Base-by-base conservation (phyloP, 2,329 filamentous ascomycete genomes). In the Ilyonectria destructans region DNA sequence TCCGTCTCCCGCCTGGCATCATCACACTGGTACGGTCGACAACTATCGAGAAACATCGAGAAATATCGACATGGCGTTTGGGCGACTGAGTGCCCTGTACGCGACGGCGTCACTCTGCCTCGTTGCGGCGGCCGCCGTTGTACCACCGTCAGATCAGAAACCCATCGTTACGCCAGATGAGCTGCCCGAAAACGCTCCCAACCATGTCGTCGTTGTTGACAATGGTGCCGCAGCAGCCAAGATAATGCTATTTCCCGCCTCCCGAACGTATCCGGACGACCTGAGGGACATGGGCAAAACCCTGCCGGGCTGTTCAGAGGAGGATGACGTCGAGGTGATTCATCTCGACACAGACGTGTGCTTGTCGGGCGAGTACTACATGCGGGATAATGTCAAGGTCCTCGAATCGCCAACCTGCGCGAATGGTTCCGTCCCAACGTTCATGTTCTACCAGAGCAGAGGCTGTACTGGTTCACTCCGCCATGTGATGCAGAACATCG, bases 211-310 rank as follows among this genome's bases (percentile, higher is more conserved):
- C 17, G 19, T 6, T n/a, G 8, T 21, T 17, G 19, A 57, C 17
- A 19, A 17, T 17, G 6, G 6, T 3, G 29, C 52, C 26, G 40
- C 19, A 40, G 17, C 12, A 8, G 60, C 60, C 12, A 57, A 57
- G 9, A 63, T 63, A 2, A 52, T 40, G 19, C 52, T 63, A 31
- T 63, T 57, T n/a, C 43, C 60, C 6, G 60, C 40, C 17, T 63
- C 21, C 12, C 60, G 60, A 49, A 62, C 51, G 26, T 62, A 62
- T 31, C 60, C 60, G 21, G 60, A 62, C 31, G 60, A 62, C 17
- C 54, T 57, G 21, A 49, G 21, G 43, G 60, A 49, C 23, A 62
- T 62, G 60, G 60, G 60, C 31, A 62, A 57, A 21, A 9, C 52
- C 17, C 6, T 51, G 21, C 10, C 43, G 21, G 43, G 19, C 8